These are phyloP conservation scores for Vigna trinervia DNA, from an alignment of 306 rosid species.

Conservation along the genomic window DNA sequence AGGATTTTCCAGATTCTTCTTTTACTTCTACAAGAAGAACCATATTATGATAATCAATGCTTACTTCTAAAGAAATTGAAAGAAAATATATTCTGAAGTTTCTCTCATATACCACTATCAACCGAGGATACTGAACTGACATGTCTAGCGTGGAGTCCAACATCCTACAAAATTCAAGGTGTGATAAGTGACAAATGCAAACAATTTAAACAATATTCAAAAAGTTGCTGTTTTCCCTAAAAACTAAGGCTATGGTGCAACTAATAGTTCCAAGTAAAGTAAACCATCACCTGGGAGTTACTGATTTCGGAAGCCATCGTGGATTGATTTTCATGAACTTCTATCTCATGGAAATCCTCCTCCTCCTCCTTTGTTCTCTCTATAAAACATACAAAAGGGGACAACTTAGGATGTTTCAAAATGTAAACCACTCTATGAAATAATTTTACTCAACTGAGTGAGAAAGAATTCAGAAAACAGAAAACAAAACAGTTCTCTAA, in stretches of 20 bases:
- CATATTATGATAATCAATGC: slow-evolving; percentile 32
- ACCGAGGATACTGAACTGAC: slow-evolving; percentile 71
- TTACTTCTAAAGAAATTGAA: slow-evolving; percentile 3
- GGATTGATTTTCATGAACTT: slow-evolving; percentile 53
- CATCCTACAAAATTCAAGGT: slow-evolving; percentile 59
- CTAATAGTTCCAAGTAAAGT: neutral
- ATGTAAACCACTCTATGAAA: slow-evolving; percentile 16
- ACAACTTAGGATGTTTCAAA: neutral
- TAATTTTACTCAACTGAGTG: neutral
- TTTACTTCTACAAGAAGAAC: slow-evolving; percentile 67
- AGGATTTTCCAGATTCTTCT: slow-evolving; percentile 81
- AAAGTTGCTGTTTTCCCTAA: neutral
- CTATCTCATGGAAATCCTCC: slow-evolving; percentile 46
- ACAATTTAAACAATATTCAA: slow-evolving; percentile 25
- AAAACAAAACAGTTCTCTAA: neutral
- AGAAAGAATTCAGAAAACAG: neutral
- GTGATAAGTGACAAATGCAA: slow-evolving; percentile 24
- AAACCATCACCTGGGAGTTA: slow-evolving; percentile 60
- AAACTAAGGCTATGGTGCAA: neutral
- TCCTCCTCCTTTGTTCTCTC: slow-evolving; percentile 55
- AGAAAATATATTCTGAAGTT: slow-evolving; percentile 26
- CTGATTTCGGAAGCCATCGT: slow-evolving; percentile 59
- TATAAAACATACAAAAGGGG: slow-evolving; percentile 38
- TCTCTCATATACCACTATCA: slow-evolving; percentile 71
- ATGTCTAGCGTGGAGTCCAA: slow-evolving; percentile 90